Base-by-base conservation (phyloP, 441 rosid genomes). In the Raphanus hybrid region DNA sequence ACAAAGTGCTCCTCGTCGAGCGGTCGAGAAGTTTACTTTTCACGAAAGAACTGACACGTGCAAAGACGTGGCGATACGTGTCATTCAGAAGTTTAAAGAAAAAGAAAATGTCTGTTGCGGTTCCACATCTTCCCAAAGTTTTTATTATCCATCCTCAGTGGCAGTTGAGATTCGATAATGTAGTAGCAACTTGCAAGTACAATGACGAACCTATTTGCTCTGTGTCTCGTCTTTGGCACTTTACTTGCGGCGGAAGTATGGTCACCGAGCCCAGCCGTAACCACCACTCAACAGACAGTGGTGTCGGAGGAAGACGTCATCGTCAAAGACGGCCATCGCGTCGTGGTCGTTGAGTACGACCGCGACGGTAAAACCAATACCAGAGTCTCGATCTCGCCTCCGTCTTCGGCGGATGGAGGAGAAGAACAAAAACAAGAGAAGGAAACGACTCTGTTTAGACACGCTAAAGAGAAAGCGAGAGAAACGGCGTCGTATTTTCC, bases 291-390 rank as follows among this genome's bases (percentile, higher is more conserved):
- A 55, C 29, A 5, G 26, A 10, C 69, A 8, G 41, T 16, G 60
- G 41, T 15, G 67, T 64, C 68, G 0, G 57, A 77, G 2, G 84
- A 78, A n/a, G 84, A 85, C 26, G 84, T 86, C 14, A 83, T 87
- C n/a, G 83, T 88, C 11, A 90, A 86, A 82, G 86, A 87, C 43
- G 93, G 89, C 3, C 91, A 85, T 26, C 80, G 85, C 10, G 83
- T 85, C 2, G 77, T 88, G 8, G 87, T 85, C 1, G 90, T 88
- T 6, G 89, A 86, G 78, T 85, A 77, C 65, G 93, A 88, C 9
- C 69, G 86, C 20, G 71, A 77, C 35, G 89, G 88, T 7, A 82
- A 88, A 52, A 85, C 71, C 50, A 89, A 84, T 58, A 89, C 92
- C 39, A 87, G 87, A 73, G 80, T 87, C 15, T 85, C 81, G 0